Base-by-base conservation (phyloP, 2,329 filamentous ascomycete species). In the Nothophaeocryptopus gaeumannii region DNA sequence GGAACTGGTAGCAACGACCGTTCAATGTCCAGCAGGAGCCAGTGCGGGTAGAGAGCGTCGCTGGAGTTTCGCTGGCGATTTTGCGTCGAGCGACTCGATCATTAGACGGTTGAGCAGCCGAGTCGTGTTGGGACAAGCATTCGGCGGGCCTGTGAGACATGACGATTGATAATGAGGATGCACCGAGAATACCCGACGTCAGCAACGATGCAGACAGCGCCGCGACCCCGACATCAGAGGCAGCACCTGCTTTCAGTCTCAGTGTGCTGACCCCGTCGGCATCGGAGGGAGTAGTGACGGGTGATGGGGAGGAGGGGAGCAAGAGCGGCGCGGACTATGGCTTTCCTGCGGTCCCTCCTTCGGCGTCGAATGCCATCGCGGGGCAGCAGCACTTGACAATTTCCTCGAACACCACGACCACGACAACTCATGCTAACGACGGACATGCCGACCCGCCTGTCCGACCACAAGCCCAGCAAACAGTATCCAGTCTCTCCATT, bases 401-500 rank as follows among this genome's bases (percentile, higher is more conserved):
- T 26, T 26, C 20, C 3, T 26, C 20, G 20, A 26, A 7, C 20
- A 26, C 20, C 20, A 26, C 7, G 7, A 26, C 20, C 20, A 26
- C 20, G 20, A 26, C 20, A 26, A 26, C 20, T 3, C 3, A 26
- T 26, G 20, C 20, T 26, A 7, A 3, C 20, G 20, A 26, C 20
- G 7, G 20, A 9, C 60, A 57, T 32, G 10, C 31, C 14, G 39
- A 47, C 26, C 45, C 51, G 46, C 69, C 46, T 16, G 51, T 47
- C 47, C 71, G 71, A 47, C 73, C 71, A 37, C 49, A 55, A 35
- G 67, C 70, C 38, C 68, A 71, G 48, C 66, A 73, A 5, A 70
- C 61, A 50, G 60, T 67, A 11, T 75, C 73, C 2, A 72, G 68
- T 15, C 62, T 70, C 47, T 74, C 71, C 61, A 67, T 66, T 44